A percentile compares a stretch with the other conserved stretches of the same genome.
Evolutionary conservation across 805 yeast genomes (phyloP).

Genomic region (Hyphopichia homilentoma): DNA sequence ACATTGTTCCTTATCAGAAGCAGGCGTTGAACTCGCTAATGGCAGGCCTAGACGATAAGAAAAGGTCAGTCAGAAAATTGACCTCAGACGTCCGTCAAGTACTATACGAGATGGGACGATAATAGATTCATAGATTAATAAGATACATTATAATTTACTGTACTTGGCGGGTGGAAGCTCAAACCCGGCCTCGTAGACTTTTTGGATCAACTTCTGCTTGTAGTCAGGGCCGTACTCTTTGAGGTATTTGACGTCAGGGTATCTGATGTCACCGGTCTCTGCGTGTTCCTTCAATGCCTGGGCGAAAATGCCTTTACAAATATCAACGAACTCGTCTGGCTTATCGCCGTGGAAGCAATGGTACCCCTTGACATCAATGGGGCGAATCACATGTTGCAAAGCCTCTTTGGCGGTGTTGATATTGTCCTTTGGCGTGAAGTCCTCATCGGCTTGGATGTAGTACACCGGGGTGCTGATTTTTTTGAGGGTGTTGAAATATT

Average conservation of each 20-base stretch:
- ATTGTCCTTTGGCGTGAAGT: slow-evolving; percentile 3
- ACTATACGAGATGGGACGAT: slow-evolving; percentile 48
- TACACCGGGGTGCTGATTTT: slow-evolving; percentile 10
- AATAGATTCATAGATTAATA: slow-evolving; percentile 1
- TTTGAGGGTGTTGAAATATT: slow-evolving; percentile 3
- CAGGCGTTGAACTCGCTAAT: slow-evolving; percentile 46
- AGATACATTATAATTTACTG: too few species aligned
- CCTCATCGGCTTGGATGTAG: slow-evolving; percentile 10
- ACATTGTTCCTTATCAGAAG: slow-evolving; percentile 49
- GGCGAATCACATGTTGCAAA: slow-evolving; percentile 4
- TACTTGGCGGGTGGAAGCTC: too few species aligned
- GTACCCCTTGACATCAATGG: slow-evolving; percentile 6
- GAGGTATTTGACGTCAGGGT: slow-evolving; percentile 5
- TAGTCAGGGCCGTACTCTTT: slow-evolving; percentile 8
- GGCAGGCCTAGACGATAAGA: slow-evolving; percentile 64
- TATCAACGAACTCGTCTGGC: slow-evolving; percentile 10
- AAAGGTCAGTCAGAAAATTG: slow-evolving; percentile 68
- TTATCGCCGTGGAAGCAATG: slow-evolving; percentile 14
- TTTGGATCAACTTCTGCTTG: slow-evolving; percentile 3
- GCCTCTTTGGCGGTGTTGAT: neutral
- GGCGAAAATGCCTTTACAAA: slow-evolving; percentile 4
- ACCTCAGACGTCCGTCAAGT: slow-evolving; percentile 80
- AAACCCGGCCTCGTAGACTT: too few species aligned
- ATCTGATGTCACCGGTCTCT: neutral
- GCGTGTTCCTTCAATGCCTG: slow-evolving; percentile 2